Base-by-base conservation (phyloP, 2,329 filamentous ascomycete genomes). In the Colletotrichum zoysiae region DNA sequence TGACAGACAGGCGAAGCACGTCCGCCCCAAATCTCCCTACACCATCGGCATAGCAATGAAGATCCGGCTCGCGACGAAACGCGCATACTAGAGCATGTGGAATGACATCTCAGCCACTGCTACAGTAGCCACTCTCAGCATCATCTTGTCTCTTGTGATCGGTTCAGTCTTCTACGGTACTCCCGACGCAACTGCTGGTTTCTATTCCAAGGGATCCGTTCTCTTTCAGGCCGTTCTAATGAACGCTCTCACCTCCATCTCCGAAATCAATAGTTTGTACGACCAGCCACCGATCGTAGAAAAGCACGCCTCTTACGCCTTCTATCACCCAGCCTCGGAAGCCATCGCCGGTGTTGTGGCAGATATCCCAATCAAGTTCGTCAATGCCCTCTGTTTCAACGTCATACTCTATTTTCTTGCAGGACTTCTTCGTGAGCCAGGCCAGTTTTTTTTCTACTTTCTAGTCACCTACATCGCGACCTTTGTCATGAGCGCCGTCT, bases 401-500 rank as follows among this genome's bases (percentile, higher is more conserved):
- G 69, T 89, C 4, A 82, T 88, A 18, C 78, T 90, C 3, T 91
- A 91, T 78, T 91, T 90, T 75, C 77, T 91, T 76, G 78, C 85
- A 1, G 84, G 83, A 1, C 80, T 90, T 2, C 79, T 84, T 1
- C 86, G 91, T 38, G 87, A 89, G 62, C 84, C 92, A 0, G 89
- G 86, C 0, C 83, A 89, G 1, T 96, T 95, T 84, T 96, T 96
- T 82, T 85, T 94, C 74, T 96, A 91, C 83, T 87, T 92, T 73
- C 82, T 96, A 23, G 86, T 95, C 75, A 90, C 88, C 0, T 93
- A 92, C 78, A 81, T 90, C 20, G 85, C 88, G 1, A 93, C 90
- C 0, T 85, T 95, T 75, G 87, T 90, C 74, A 95, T 95, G 91
- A 91, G 88, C 48, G 93, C 91, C 80, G 84, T 94, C 51, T 95